phyloP scores from a whole-genome alignment of 2,329 filamentous ascomycete species.

The Rhinocladiella mackenziei region DNA sequence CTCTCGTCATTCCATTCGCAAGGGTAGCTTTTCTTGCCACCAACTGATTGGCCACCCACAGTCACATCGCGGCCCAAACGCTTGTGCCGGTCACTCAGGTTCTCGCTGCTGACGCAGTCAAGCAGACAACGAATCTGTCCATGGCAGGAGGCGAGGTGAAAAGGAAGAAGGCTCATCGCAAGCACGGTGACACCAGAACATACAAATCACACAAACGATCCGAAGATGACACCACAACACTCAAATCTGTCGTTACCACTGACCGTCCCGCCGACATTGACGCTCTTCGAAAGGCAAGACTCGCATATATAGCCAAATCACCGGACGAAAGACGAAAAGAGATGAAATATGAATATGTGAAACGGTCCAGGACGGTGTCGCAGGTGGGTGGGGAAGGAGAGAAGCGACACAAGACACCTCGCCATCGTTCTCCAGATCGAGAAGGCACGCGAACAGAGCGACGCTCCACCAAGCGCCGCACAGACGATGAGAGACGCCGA shows the following conservation, averaged over 20 bases:
- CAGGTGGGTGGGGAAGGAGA: slow-evolving; percentile 12
- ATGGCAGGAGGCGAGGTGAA: slow-evolving; percentile 21
- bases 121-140: slow-evolving; percentile 2
- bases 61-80: slow-evolving; percentile 15
- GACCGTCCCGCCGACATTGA: slow-evolving; percentile 24
- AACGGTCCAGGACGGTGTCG: slow-evolving; percentile 15
- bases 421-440: background rate
- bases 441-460: slow-evolving; percentile 1
- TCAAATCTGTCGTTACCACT: slow-evolving; percentile 12
- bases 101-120: slow-evolving; percentile 11
- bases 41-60: slow-evolving; percentile 18
- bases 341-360: slow-evolving; percentile 29
- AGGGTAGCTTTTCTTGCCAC: slow-evolving; percentile 5
- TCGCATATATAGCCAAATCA: slow-evolving; percentile 25
- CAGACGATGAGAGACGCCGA: slow-evolving; percentile 4
- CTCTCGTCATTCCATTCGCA: slow-evolving; percentile 7
- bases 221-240: slow-evolving; percentile 14
- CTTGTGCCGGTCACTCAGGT: slow-evolving; percentile 2
- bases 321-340: slow-evolving; percentile 22
- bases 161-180: slow-evolving; percentile 13
- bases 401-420: slow-evolving; percentile 6
- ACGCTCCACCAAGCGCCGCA: slow-evolving; percentile 6
- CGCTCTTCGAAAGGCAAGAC: slow-evolving; percentile 27
- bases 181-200: slow-evolving; percentile 15
- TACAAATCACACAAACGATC: slow-evolving; percentile 14